A percentile compares a stretch with the other conserved stretches of the same genome.
Evolutionary conservation across 306 rosid species (phyloP).

Genomic region (Vigna hirtella): DNA sequence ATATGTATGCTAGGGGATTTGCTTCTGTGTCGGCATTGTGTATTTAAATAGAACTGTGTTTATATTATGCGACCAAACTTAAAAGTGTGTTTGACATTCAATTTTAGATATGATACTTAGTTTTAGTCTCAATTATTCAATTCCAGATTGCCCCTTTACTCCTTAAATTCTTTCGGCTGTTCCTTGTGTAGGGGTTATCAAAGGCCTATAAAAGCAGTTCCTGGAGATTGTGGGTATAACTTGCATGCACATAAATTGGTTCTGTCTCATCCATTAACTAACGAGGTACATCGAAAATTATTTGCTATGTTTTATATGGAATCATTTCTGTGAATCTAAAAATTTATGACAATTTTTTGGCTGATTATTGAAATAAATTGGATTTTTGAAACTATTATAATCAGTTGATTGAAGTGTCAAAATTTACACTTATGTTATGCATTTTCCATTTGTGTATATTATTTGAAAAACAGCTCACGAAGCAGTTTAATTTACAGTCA

Average conservation of each 20-base stretch:
- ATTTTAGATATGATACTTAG: neutral
- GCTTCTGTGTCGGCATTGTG: no score
- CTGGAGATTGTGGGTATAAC: constrained; percentile 91
- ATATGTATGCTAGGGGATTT: no score
- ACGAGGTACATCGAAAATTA: constrained; percentile 56
- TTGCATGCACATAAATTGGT: constrained; percentile 79
- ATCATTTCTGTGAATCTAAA: no score
- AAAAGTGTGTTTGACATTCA: no score
- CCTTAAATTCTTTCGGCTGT: constrained; percentile 3
- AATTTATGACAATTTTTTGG: no score
- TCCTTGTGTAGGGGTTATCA: constrained; percentile 67
- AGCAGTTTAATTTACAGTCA: no score
- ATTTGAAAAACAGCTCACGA: no score
- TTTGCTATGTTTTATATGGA: no score
- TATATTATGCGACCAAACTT: no score
- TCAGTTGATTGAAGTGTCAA: neutral
- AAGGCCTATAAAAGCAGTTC: constrained; percentile 80
- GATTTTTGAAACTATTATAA: neutral
- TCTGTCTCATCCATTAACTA: constrained; percentile 75
- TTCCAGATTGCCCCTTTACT: neutral
- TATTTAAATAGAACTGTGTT: no score
- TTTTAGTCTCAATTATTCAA: constrained; percentile 6
- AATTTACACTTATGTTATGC: neutral
- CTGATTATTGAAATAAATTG: no score
- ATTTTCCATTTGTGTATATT: no score